Conservation (phyloP, 1,284 basidiomycete genomes). For the Agaricales sp. region DNA sequence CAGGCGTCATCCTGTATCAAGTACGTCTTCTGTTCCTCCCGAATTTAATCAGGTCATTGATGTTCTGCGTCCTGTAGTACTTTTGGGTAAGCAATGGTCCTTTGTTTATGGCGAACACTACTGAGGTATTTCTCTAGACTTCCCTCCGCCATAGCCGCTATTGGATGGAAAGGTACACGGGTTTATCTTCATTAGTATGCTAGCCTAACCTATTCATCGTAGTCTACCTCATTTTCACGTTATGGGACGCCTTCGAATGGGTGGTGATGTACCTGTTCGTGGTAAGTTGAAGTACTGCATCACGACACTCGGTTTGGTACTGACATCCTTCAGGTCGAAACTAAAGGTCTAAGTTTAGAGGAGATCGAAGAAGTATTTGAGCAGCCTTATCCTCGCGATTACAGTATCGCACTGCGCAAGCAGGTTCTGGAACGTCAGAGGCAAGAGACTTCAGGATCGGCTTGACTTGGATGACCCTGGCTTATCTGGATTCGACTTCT, state of each 20-base stretch:
- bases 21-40: neutral
- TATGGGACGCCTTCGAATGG: constrained; percentile 45
- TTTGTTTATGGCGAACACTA: neutral
- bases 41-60: neutral
- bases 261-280: constrained; percentile 44
- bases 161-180: constrained; percentile 32
- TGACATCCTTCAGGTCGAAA: constrained; percentile 25
- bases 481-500: too few species aligned
- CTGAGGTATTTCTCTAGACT: constrained; percentile 18
- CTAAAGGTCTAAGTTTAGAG: constrained; percentile 38
- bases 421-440: neutral
- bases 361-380: constrained; percentile 44
- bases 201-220: neutral
- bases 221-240: constrained; percentile 42
- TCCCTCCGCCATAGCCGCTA: constrained; percentile 32
- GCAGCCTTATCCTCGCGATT: constrained; percentile 31
- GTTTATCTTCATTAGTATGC: constrained; percentile 2
- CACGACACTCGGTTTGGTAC: too few species aligned
- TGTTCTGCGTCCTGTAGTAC: constrained; percentile 14
- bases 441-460: neutral
- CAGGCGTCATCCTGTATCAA: constrained; percentile 33
- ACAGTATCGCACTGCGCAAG: constrained; percentile 16
- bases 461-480: too few species aligned
- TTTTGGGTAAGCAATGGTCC: constrained; percentile 26
- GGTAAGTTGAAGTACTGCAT: constrained; percentile 16